phyloP scores from a whole-genome alignment of 352 stramenopile species.

The Phytophthora foliorum region DNA sequence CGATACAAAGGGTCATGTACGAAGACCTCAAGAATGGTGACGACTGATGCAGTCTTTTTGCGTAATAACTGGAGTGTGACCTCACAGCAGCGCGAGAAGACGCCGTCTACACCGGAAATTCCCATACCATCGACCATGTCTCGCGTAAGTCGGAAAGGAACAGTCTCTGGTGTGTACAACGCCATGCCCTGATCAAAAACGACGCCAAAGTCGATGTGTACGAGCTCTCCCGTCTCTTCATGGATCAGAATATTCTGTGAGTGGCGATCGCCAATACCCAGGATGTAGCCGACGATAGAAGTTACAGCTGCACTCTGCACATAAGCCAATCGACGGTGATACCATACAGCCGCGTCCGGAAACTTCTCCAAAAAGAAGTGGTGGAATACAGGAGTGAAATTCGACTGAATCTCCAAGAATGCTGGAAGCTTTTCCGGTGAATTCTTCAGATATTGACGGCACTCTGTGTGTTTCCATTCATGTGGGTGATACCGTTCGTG shows the following conservation, averaged over 20 bases:
- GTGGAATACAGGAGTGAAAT: constrained; percentile 98
- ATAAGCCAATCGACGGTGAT: constrained; percentile 94
- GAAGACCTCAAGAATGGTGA: constrained; percentile 99
- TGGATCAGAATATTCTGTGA: constrained; percentile 99
- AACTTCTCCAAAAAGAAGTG: constrained; percentile 99
- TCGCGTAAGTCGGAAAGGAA: constrained; percentile 99
- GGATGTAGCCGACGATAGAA: constrained; percentile 97
- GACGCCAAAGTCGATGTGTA: constrained; percentile 99
- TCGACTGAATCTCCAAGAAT: constrained; percentile 93
- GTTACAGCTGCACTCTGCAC: constrained; percentile 97
- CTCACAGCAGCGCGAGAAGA: constrained; percentile 96
- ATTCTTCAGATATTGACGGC: constrained; percentile 81
- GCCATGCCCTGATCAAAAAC: constrained; percentile 99
- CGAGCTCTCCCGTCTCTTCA: constrained; percentile 96
- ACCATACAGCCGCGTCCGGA: constrained; percentile 94
- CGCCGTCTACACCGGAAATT: constrained; percentile 95
- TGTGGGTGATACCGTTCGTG: constrained; percentile 96
- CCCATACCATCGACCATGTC: constrained; percentile 99
- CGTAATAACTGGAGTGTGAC: constrained; percentile 93
- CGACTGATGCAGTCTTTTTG: constrained; percentile 94
- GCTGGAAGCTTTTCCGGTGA: constrained; percentile 77
- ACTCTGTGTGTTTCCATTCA: constrained; percentile 93
- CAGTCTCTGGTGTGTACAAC: constrained; percentile 96
- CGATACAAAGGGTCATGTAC: constrained; percentile 99
- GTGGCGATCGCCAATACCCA: constrained; percentile 99